phyloP scores from a whole-genome alignment of 306 rosid genomes.

The Cotoneaster glaucophyllus region DNA sequence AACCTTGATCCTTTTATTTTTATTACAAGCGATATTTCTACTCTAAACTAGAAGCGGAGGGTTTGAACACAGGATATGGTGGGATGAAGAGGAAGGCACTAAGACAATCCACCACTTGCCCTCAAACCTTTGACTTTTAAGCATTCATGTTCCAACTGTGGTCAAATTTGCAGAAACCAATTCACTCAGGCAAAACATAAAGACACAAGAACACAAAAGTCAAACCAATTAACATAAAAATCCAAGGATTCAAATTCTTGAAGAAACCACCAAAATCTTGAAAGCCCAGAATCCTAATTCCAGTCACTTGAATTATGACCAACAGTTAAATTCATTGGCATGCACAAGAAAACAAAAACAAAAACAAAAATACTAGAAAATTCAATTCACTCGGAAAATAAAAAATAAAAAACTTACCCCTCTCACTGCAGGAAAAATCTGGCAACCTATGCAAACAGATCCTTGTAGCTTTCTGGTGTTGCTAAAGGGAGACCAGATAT shows the following conservation, averaged over 20 bases:
- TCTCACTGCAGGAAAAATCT: neutral
- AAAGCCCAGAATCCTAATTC: slow-evolving; percentile 11
- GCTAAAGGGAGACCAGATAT: slow-evolving; percentile 4
- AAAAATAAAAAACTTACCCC: slow-evolving; percentile 21
- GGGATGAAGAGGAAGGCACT: neutral
- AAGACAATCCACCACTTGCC: neutral
- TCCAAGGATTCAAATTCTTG: neutral
- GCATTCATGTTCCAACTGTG: neutral
- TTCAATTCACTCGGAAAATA: neutral
- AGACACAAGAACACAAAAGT: neutral
- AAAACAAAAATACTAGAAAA: neutral
- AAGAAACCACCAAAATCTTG: neutral
- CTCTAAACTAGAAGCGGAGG: neutral
- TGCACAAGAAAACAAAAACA: neutral
- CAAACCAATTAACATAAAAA: neutral
- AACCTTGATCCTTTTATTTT: neutral
- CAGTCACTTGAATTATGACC: neutral
- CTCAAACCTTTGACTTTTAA: neutral
- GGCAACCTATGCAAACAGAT: neutral
- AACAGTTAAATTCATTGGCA: neutral
- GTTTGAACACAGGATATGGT: neutral
- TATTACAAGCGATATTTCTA: neutral
- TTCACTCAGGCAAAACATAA: neutral
- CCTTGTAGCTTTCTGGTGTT: neutral
- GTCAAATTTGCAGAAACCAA: neutral